These are phyloP conservation scores for Fusarium piperis DNA, from an alignment of 2,329 filamentous ascomycete species.

Conservation along the genomic window DNA sequence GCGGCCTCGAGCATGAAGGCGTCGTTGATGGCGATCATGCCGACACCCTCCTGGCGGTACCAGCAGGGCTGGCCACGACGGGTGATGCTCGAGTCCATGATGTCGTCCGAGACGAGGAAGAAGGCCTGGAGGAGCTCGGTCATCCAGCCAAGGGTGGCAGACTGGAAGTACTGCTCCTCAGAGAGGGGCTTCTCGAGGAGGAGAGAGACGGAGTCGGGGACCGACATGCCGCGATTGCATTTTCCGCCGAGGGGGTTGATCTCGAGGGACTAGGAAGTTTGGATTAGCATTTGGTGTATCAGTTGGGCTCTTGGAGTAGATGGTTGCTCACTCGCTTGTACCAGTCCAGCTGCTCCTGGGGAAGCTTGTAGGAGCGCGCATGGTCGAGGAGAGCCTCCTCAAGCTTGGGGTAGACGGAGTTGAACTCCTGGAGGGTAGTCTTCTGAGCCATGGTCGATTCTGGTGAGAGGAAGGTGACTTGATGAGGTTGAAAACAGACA, in stretches of 20 bases:
- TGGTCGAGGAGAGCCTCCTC: conserved; percentile 83
- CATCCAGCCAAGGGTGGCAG: conserved; percentile 93
- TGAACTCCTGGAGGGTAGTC: conserved; percentile 85
- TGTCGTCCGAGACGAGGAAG: conserved; percentile 98
- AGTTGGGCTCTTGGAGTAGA: neutral
- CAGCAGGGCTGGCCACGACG: conserved; percentile 95
- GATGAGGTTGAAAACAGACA: neutral
- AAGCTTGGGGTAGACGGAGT: conserved; percentile 87
- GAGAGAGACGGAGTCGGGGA: conserved; percentile 87
- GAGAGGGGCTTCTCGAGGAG: conserved; percentile 77
- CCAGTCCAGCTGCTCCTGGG: conserved; percentile 84
- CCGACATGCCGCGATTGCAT: conserved; percentile 98
- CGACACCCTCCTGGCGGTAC: conserved; percentile 90
- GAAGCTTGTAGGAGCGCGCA: conserved; percentile 84
- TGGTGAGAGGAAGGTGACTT: neutral
- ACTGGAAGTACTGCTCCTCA: conserved; percentile 86
- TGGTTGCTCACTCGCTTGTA: conserved; percentile 74
- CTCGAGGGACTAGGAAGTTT: conserved; percentile 65
- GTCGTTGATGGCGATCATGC: conserved; percentile 98
- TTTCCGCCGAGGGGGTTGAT: conserved; percentile 93
- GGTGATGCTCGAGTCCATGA: conserved; percentile 97
- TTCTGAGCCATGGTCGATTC: conserved; percentile 69
- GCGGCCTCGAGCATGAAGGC: conserved; percentile 91
- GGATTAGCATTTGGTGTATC: neutral
- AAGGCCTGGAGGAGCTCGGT: conserved; percentile 98